phyloP scores from a whole-genome alignment of 2,329 filamentous ascomycete genomes.

The Helminthosporium solani region DNA sequence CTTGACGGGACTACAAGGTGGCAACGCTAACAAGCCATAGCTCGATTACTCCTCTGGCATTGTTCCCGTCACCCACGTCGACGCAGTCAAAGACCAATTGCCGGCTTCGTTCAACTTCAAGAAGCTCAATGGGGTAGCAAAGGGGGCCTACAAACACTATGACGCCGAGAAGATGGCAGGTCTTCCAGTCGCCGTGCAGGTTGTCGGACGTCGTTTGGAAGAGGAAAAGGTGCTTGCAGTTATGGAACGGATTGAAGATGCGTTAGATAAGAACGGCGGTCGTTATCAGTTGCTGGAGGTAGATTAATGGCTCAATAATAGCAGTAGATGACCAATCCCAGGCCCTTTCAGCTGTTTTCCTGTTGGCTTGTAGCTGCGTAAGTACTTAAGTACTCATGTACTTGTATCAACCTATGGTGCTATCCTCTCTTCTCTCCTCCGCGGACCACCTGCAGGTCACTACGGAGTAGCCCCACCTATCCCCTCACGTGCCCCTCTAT shows the following conservation, averaged over 20 bases:
- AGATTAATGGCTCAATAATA: conserved; percentile 27
- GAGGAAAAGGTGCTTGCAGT: conserved; percentile 84
- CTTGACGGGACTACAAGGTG: background rate
- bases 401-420: too few species aligned
- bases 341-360: too few species aligned
- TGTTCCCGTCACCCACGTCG: conserved; percentile 81
- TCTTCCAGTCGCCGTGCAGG: conserved; percentile 80
- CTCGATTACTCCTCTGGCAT: conserved; percentile 85
- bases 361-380: too few species aligned
- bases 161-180: conserved; percentile 81
- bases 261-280: conserved; percentile 58
- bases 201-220: conserved; percentile 75
- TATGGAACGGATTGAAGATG: conserved; percentile 77
- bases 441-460: too few species aligned
- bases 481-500: background rate
- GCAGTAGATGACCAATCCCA: too few species aligned
- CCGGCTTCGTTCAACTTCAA: conserved; percentile 61
- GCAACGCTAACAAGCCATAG: conserved; percentile 41
- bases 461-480: background rate
- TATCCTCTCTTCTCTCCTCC: too few species aligned
- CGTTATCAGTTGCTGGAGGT: conserved; percentile 54
- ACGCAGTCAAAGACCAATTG: conserved; percentile 66
- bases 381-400: too few species aligned
- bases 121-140: conserved; percentile 74
- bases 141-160: conserved; percentile 83